Conservation (phyloP, 1,284 basidiomycete species). For the Leccinum subatratum region DNA sequence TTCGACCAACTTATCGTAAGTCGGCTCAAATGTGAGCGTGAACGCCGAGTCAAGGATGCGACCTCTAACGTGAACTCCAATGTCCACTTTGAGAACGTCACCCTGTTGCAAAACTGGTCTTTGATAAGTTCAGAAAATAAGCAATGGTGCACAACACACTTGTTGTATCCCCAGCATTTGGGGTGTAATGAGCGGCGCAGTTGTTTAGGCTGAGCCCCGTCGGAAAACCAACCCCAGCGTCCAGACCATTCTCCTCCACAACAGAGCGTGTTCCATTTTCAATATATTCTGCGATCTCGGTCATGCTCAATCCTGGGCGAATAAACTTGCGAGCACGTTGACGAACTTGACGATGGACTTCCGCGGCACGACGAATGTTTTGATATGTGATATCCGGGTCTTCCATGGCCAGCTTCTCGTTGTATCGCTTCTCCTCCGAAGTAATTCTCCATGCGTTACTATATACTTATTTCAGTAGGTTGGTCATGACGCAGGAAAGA, state of each 20-base stretch:
- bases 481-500: constrained; percentile 2
- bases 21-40: constrained; percentile 85
- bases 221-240: constrained; percentile 91
- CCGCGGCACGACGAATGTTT: constrained; percentile 85
- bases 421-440: constrained; percentile 84
- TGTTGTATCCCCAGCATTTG: constrained; percentile 89
- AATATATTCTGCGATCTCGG: constrained; percentile 89
- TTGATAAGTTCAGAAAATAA: constrained; percentile 15
- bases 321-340: constrained; percentile 78
- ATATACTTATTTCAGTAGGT: constrained; percentile 9
- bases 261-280: constrained; percentile 88
- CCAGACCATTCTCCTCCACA: constrained; percentile 86
- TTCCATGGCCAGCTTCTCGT: constrained; percentile 73
- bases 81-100: constrained; percentile 95
- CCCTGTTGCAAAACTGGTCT: constrained; percentile 68
- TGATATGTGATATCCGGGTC: constrained; percentile 83
- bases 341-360: constrained; percentile 95
- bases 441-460: constrained; percentile 86
- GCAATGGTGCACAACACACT: constrained; percentile 44
- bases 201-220: constrained; percentile 93
- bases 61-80: constrained; percentile 95
- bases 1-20: constrained; percentile 84
- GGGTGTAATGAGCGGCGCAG: constrained; percentile 95
- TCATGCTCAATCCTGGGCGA: constrained; percentile 92
- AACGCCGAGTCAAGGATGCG: constrained; percentile 95